Evolutionary conservation across 164 flowering plant genomes (phyloP), one percentile per base, ranked within the genome.

Genomic region (Kingdonia uniflora): DNA sequence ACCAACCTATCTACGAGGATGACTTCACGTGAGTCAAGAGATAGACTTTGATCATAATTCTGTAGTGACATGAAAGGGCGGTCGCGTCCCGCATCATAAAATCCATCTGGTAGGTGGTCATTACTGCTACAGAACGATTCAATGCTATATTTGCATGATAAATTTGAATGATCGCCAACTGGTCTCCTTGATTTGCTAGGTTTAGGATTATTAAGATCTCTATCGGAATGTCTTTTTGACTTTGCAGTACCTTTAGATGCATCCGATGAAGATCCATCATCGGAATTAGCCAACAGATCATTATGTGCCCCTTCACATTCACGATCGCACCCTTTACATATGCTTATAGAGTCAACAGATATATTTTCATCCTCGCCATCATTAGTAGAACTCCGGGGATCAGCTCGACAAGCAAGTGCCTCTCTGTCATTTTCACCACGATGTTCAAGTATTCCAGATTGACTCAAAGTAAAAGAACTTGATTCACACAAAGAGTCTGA

Each of bases 11-110:
- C 96, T 43, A 88, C 54, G 44, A 88, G 80, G 65, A 92, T 86
- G 21, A 92, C 89, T 79, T 92, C 99, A 67, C 96, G 99, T 45
- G 95, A 80, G 29, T 76, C 76, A 47, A 73, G 72, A 55, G 68
- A 73, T 49, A 70, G 49, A 57, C 57, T 65, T 55, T 78, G 58
- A 59, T 92, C 97, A 74, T 84, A 92, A 57, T 57, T 71, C 24
- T 57, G 56, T 23, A 88, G 61, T 15, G 84, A 65, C 91, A 76
- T 74, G 54, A 88, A 92, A 43, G 99, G 95, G 2, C 89, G 73
- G 65, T 82, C 95, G 53, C 95, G 87, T 6, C 99, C 99, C 6
- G 95, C 95, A 74, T 92, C 99, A 78, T 84, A 92, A 67, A 92
- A 92, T 4, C 99, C 97, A 76, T 92, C 99, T 46, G 86, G 80